Base-by-base conservation (phyloP, 2,329 filamentous ascomycete genomes). In the Sclerotinia sclerotiorum region DNA sequence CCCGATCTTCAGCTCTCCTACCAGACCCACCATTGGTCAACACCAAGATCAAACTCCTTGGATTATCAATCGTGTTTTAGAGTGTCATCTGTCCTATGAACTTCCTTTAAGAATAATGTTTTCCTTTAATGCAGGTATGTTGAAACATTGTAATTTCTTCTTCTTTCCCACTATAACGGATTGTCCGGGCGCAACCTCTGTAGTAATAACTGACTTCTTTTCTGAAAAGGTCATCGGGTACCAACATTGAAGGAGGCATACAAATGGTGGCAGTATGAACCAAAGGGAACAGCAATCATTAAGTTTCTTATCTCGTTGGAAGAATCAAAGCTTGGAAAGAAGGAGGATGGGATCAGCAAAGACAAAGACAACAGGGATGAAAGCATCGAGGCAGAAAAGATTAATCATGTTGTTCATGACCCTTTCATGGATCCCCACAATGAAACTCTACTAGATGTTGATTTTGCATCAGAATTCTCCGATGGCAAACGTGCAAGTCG, bases 51-150 rank as follows among this genome's bases (percentile, higher is more conserved):
- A 29, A 17, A 52, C 71, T 17, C 73, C 73, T 48, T 76, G 72
- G 74, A 75, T 75, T 42, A 58, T 76, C 11, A 65, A 73, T 55
- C 70, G 73, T 61, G 68, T 75, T n/a, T 61, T 74, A 51, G 64
- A 72, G 62, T 67, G 66, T 5, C 48, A 70, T 32, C 32, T 71
- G 19, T 66, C 69, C 3, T 63, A 61, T 39, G 72, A 75, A 60
- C 55, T 76, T 29, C 71, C 74, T 11, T 64, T 74, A 3, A 71
- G 71, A n/a, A 74, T 72, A 35, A 76, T 76, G 75, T 76, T 74
- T 32, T 72, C 73, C 7, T 74, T 74, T 60, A 76, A 76, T 67
- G 64, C 73, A 32, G 74, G 75, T 75, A 73, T n/a, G 72, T 56
- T 24, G n/a, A 63, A 6, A 29, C 27, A 17, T 51, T 29, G 17